Base-by-base conservation (phyloP, 2,329 filamentous ascomycete genomes). In the Arthrobotrys pseudoclavata region DNA sequence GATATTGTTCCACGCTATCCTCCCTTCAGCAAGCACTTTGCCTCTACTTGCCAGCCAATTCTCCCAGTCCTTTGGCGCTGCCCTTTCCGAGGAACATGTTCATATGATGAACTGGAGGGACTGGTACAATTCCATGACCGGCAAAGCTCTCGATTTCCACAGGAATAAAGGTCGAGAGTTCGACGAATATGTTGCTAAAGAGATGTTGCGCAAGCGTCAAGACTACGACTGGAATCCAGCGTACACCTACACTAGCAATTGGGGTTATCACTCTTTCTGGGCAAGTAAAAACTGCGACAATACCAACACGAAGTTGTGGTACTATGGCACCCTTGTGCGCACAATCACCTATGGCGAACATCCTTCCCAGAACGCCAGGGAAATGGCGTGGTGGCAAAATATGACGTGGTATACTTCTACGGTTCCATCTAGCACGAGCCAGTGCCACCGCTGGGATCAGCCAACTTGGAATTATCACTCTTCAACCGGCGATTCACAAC, bases 1-100 rank as follows among this genome's bases (percentile, higher is more conserved):
- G n/a, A 57, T 57, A 29, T 20, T 57, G 53, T 57, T 57, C 26
- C 53, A 57, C 29, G 20, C 29, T 57, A 57, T 57, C 53, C 53
- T 57, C 20, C 53, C 53, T 20, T 57, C 53, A 34, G 53, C 53
- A 37, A 37, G 53, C 26, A 57, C 53, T 40, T 57, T 57, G 53
- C 53, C 37, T 37, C 37, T 57, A 29, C 53, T 57, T 57, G 53
- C 53, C 26, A 18, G n/a, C 13, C 53, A 57, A 34, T 34, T 57
- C 53, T 34, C 53, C 9, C 29, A 34, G 6, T 20, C 53, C 15
- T 37, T 15, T 24, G 53, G 22, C 12, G 22, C 34, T 18, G 53
- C 53, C 26, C 53, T 57, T 15, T 29, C 53, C 15, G 53, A 57
- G 15, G 53, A 29, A 4, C 26, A 57, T 20, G 29, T 57, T 37